Evolutionary conservation across 495 filamentous ascomycete species (phyloP).

Genomic region (Neurospora sp.): DNA sequence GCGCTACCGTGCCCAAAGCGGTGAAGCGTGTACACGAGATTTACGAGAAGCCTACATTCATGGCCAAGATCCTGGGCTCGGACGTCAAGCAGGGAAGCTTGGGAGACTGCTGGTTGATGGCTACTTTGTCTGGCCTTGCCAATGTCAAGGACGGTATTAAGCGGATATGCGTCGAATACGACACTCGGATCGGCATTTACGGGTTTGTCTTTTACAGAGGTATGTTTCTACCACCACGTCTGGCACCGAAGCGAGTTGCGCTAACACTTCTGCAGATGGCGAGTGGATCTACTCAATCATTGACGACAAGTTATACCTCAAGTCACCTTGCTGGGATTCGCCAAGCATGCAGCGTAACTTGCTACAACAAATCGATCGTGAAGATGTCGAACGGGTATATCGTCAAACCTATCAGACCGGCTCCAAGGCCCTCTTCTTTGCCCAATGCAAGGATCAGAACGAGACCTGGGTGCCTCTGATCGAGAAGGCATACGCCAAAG

Average conservation of each 20-base stretch:
- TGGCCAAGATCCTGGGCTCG: constrained; percentile 60
- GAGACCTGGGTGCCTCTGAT: constrained; percentile 92
- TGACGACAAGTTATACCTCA: constrained; percentile 71
- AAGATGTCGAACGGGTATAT: constrained; percentile 65
- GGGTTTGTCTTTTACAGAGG: constrained; percentile 85
- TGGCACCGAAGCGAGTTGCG: neutral
- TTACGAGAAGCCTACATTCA: constrained; percentile 80
- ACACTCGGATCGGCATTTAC: constrained; percentile 74
- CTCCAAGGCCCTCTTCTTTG: constrained; percentile 80
- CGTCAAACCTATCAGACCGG: constrained; percentile 67
- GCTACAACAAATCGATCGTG: constrained; percentile 47
- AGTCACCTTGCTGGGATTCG: constrained; percentile 69
- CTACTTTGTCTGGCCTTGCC: constrained; percentile 73
- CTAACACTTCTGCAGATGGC: constrained; percentile 46
- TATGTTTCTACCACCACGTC: constrained; percentile 1
- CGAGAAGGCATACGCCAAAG: constrained; percentile 94
- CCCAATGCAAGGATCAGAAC: constrained; percentile 73
- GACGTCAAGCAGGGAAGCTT: constrained; percentile 73
- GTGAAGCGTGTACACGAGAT: constrained; percentile 75
- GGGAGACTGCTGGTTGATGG: constrained; percentile 91
- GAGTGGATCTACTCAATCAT: constrained; percentile 92
- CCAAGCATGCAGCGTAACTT: constrained; percentile 43
- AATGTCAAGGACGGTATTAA: constrained; percentile 69
- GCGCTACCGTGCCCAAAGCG: constrained; percentile 42
- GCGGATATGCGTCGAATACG: constrained; percentile 70